A percentile compares a stretch with the other conserved stretches of the same genome.
phyloP scores from a whole-genome alignment of 164 flowering plant genomes.

The Cinnamomum micranthum region DNA sequence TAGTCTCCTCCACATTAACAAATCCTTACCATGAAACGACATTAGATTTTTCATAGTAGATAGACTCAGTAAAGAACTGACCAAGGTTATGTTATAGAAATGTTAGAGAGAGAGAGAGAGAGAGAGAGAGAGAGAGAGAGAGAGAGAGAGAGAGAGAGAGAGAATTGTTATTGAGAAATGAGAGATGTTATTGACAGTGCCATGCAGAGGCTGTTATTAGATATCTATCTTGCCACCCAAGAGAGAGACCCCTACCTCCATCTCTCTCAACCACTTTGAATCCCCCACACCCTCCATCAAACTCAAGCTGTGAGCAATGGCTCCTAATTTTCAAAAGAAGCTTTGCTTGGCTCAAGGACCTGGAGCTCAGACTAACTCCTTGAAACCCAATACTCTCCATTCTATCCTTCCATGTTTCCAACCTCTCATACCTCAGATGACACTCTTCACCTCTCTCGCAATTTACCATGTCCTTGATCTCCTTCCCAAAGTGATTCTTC shows the following conservation, averaged over 20 bases:
- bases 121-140: too few species aligned
- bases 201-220: conserved; percentile 65
- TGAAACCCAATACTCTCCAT: conserved; percentile 60
- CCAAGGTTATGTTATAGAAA: neutral
- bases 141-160: neutral
- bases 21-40: neutral
- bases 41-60: neutral
- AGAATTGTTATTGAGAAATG: neutral
- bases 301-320: conserved; percentile 34
- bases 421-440: conserved; percentile 32
- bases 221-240: conserved; percentile 70
- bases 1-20: neutral
- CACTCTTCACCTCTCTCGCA: conserved; percentile 29
- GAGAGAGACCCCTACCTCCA: conserved; percentile 52
- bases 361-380: conserved; percentile 48
- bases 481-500: conserved; percentile 60
- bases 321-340: conserved; percentile 59
- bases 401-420: conserved; percentile 58
- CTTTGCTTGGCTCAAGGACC: conserved; percentile 60
- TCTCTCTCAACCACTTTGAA: conserved; percentile 60
- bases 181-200: conserved; percentile 24
- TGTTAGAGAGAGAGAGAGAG: too few species aligned
- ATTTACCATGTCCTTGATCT: conserved; percentile 48
- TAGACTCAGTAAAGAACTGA: neutral
- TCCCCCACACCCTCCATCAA: conserved; percentile 34